A percentile compares a stretch with the other conserved stretches of the same genome.
Evolutionary conservation across 2,329 filamentous ascomycete species (phyloP).

Genomic region (Colletotrichum paranaense): DNA sequence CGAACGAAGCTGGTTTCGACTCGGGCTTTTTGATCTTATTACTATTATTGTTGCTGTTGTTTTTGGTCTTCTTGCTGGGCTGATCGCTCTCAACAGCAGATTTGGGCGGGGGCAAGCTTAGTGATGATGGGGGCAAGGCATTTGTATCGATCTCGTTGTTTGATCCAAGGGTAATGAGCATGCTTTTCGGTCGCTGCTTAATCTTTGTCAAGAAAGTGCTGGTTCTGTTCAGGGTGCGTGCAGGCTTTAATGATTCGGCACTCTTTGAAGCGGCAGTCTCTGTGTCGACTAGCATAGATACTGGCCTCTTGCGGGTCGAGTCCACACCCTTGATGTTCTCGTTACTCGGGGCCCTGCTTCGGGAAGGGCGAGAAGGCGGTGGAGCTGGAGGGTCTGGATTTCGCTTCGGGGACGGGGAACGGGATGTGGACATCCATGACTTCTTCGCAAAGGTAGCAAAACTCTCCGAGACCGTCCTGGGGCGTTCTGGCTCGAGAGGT

Average conservation of each 20-base stretch:
- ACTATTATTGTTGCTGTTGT: constrained; percentile 1
- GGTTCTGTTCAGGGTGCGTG: constrained; percentile 55
- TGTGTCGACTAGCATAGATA: constrained; percentile 39
- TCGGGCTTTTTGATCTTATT: constrained; percentile 5
- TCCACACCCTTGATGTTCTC: constrained; percentile 42
- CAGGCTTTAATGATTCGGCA: constrained; percentile 50
- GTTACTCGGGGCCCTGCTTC: constrained; percentile 23
- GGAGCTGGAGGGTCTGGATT: constrained; percentile 38
- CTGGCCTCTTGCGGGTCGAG: constrained; percentile 45
- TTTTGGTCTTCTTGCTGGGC: constrained; percentile 8
- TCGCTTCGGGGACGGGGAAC: constrained; percentile 59
- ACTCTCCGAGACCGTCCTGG: constrained; percentile 55
- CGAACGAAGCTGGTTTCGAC: constrained; percentile 48
- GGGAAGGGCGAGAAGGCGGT: constrained; percentile 37
- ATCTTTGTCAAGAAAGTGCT: constrained; percentile 63
- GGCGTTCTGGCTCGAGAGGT: constrained; percentile 46
- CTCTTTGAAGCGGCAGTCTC: constrained; percentile 44
- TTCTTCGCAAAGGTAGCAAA: constrained; percentile 63
- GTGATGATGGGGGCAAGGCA: constrained; percentile 56
- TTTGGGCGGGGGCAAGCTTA: constrained; percentile 56
- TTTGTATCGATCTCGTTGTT: constrained; percentile 52
- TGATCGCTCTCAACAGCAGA: constrained; percentile 29
- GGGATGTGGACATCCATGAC: constrained; percentile 62
- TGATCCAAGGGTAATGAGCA: constrained; percentile 53
- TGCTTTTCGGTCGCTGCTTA: constrained; percentile 57